Evolutionary conservation across 1,139 yeast genomes (phyloP).

Genomic region (Yamadazyma siamensis): DNA sequence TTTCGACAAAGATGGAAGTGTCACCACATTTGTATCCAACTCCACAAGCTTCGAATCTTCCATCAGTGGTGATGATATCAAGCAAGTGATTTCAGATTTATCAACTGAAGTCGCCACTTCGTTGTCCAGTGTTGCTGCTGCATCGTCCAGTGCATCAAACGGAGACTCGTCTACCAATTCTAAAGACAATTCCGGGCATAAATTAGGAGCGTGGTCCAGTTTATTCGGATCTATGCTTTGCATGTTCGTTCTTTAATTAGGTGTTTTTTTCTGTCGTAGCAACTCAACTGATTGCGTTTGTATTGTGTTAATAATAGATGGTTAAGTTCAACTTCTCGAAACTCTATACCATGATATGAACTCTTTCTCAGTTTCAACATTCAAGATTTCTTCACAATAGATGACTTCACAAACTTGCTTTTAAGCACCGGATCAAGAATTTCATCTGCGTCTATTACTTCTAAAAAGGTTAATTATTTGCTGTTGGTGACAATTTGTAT

Average conservation of each 20-base stretch:
- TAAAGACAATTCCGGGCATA: slow-evolving; percentile 23
- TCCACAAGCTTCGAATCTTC: slow-evolving; percentile 45
- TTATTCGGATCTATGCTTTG: slow-evolving; percentile 6
- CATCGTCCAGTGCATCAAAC: slow-evolving; percentile 14
- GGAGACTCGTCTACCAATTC: slow-evolving; percentile 5
- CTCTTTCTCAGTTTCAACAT: too few species aligned
- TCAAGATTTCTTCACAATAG: too few species aligned
- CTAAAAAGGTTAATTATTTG: too few species aligned
- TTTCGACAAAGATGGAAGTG: slow-evolving; percentile 58
- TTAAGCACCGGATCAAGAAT: too few species aligned
- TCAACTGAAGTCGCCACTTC: slow-evolving; percentile 23
- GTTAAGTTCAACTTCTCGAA: too few species aligned
- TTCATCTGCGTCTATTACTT: too few species aligned
- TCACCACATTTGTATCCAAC: slow-evolving; percentile 60
- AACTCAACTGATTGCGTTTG: too few species aligned
- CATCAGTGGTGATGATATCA: slow-evolving; percentile 30
- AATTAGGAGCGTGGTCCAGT: slow-evolving; percentile 3
- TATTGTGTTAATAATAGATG: too few species aligned
- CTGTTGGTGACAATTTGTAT: too few species aligned
- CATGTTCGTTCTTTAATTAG: slow-evolving; percentile 4
- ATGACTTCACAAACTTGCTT: too few species aligned
- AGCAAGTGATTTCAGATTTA: slow-evolving; percentile 30
- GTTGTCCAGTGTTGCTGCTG: slow-evolving; percentile 20
- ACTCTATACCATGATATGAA: too few species aligned
- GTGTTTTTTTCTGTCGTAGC: too few species aligned